Evolutionary conservation across 495 filamentous ascomycete genomes (phyloP).

Genomic region (Penicillium daleae): DNA sequence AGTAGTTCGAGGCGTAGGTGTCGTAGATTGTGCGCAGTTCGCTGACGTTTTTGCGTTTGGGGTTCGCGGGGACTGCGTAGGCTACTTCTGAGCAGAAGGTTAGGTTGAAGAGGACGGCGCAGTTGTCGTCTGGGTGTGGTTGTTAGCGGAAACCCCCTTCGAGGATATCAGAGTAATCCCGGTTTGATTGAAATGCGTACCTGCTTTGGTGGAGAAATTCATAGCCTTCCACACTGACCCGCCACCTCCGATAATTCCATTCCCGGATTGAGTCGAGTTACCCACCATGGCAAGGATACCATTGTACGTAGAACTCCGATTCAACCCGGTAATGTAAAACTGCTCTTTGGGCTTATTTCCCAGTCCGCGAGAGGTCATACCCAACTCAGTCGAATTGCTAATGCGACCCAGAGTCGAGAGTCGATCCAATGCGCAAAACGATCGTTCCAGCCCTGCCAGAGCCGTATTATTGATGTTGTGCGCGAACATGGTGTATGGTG

Average conservation of each 20-base stretch:
- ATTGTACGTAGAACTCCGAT: conserved; percentile 67
- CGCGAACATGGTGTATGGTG: conserved; percentile 80
- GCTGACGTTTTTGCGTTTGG: conserved; percentile 41
- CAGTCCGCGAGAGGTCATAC: conserved; percentile 67
- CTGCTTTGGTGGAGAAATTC: conserved; percentile 74
- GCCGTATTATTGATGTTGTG: conserved; percentile 62
- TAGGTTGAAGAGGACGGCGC: conserved; percentile 81
- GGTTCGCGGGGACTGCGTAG: conserved; percentile 87
- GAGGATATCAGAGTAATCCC: not conserved
- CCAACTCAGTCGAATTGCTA: conserved; percentile 56
- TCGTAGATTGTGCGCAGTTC: conserved; percentile 71
- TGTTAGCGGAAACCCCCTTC: conserved; percentile 1
- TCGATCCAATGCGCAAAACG: conserved; percentile 71
- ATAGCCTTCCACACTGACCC: conserved; percentile 70
- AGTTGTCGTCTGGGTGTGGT: conserved; percentile 64
- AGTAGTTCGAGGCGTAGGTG: conserved; percentile 58
- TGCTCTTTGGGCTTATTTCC: conserved; percentile 75
- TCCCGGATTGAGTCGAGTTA: conserved; percentile 53
- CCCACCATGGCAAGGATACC: conserved; percentile 69
- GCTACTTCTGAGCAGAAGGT: conserved; percentile 82
- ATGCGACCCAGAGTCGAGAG: conserved; percentile 63
- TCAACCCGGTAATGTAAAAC: conserved; percentile 78
- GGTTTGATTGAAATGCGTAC: conserved; percentile 47
- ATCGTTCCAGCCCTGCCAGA: conserved; percentile 69
- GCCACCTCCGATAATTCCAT: conserved; percentile 63